Evolutionary conservation across 2,329 filamentous ascomycete species (phyloP), one percentile per base, ranked within the genome.

Genomic region (Coniochaeta sp.): DNA sequence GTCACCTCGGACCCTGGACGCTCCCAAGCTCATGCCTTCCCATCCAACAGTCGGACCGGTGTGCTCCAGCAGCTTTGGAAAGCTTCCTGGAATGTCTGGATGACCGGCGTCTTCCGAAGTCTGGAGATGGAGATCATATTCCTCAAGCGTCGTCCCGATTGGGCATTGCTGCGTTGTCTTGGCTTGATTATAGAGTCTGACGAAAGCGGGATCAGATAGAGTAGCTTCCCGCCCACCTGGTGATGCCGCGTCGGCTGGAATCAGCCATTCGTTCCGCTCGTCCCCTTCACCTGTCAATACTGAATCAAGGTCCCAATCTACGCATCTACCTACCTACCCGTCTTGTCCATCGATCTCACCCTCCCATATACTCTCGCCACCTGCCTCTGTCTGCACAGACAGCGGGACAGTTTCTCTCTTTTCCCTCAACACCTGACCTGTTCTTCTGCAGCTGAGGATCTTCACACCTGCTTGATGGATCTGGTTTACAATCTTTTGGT

Each of bases 1-100:
- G 33, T 47, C 59, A 58, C 62, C 59, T 60, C 17, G 54, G 61
- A 63, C 62, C 63, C 60, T 43, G 57, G 54, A 56, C 55, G n/a
- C n/a, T n/a, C 47, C 26, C 57, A 24, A 34, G 19, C n/a, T 64
- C 47, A 64, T 64, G 64, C 64, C 60, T 60, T 64, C 57, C 28
- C 62, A 36, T 60, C 22, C 43, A 60, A 47, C 40, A 28, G 26
- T 56, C 40, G n/a, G 12, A 31, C 52, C 14, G 24, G 52, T 52
- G 55, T 17, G 26, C 52, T 44, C n/a, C 56, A 38, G 14, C 36
- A 36, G 52, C 52, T 60, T 8, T 43, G 56, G 33, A 16, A 43
- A 33, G 54, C 43, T 47, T 19, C 24, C 11, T 22, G 9, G 19
- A 8, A 14, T 24, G 5, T 47, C 43, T 22, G 19, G 43, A 3